Conservation (phyloP, 2,329 filamentous ascomycete species). For the Diaporthe ilicicola region DNA sequence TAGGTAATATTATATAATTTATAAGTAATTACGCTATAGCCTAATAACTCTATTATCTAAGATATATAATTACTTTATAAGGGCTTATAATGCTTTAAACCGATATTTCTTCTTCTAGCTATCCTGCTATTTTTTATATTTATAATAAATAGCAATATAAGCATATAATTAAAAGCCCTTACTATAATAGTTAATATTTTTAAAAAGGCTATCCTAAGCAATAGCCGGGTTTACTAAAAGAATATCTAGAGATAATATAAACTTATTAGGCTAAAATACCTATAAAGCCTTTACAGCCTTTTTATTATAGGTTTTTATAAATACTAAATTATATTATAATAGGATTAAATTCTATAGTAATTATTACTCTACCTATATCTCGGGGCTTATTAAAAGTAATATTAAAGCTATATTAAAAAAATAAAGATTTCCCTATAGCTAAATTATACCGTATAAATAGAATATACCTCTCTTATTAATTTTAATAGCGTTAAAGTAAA, state of each 20-base stretch:
- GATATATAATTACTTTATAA: background rate
- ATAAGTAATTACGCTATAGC: background rate
- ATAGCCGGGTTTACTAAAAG: background rate
- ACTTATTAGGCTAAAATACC: background rate
- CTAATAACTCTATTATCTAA: background rate
- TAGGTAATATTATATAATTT: background rate
- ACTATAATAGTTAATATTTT: background rate
- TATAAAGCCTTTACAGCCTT: background rate
- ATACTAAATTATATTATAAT: background rate
- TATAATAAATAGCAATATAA: background rate
- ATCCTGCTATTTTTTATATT: background rate
- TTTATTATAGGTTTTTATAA: background rate
- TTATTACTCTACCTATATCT: background rate
- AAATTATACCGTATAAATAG: background rate
- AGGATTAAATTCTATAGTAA: background rate
- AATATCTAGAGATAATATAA: no score
- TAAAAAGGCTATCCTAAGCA: background rate
- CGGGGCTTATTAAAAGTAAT: background rate
- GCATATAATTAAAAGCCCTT: background rate
- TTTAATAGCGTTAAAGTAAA: background rate
- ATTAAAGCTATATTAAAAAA: background rate
- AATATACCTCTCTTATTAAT: background rate
- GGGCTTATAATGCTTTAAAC: background rate
- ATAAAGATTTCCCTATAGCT: background rate
- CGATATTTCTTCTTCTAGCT: background rate